A percentile compares a stretch with the other conserved stretches of the same genome.
Evolutionary conservation across 768 basidiomycete species (phyloP).

Genomic region (Coprinopsis marcescibilis): DNA sequence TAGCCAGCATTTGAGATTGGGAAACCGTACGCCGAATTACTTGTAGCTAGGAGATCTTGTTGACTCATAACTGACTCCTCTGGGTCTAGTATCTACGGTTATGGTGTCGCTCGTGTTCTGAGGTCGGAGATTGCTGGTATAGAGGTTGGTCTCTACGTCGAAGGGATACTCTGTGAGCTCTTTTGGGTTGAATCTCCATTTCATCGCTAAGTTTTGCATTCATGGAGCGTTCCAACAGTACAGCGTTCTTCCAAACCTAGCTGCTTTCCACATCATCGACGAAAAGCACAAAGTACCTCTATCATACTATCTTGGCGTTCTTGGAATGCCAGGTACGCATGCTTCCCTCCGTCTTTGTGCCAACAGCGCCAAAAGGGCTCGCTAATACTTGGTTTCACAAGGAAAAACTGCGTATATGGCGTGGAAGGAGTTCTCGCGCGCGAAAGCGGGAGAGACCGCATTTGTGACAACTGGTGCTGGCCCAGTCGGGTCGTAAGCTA

Average conservation of each 20-base stretch:
- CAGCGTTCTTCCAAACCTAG: slow-evolving; percentile 20
- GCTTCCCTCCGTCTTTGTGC: too few relatives aligned
- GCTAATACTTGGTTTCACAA: neutral
- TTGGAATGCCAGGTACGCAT: slow-evolving; percentile 57
- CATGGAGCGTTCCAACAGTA: slow-evolving; percentile 36
- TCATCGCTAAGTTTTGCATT: neutral
- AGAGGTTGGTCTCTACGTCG: slow-evolving; percentile 35
- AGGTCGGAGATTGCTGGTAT: slow-evolving; percentile 25
- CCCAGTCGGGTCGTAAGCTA: slow-evolving; percentile 25
- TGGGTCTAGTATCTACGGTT: slow-evolving; percentile 19
- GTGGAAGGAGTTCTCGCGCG: slow-evolving; percentile 23
- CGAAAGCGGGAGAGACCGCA: slow-evolving; percentile 23
- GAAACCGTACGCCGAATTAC: slow-evolving; percentile 7
- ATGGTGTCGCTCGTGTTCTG: slow-evolving; percentile 27
- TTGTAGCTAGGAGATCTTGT: slow-evolving; percentile 2
- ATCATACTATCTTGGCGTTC: slow-evolving; percentile 42
- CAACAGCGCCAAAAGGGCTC: too few relatives aligned
- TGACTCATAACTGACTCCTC: too few relatives aligned
- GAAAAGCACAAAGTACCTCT: slow-evolving; percentile 43
- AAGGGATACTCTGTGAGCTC: slow-evolving; percentile 27
- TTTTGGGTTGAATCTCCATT: neutral
- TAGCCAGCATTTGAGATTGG: slow-evolving; percentile 12
- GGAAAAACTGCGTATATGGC: slow-evolving; percentile 27
- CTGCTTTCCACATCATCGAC: slow-evolving; percentile 23
- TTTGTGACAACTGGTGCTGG: slow-evolving; percentile 26